A percentile compares a stretch with the other conserved stretches of the same genome.
Conservation (phyloP, 345 rosid genomes). For the Brassica incana region DNA sequence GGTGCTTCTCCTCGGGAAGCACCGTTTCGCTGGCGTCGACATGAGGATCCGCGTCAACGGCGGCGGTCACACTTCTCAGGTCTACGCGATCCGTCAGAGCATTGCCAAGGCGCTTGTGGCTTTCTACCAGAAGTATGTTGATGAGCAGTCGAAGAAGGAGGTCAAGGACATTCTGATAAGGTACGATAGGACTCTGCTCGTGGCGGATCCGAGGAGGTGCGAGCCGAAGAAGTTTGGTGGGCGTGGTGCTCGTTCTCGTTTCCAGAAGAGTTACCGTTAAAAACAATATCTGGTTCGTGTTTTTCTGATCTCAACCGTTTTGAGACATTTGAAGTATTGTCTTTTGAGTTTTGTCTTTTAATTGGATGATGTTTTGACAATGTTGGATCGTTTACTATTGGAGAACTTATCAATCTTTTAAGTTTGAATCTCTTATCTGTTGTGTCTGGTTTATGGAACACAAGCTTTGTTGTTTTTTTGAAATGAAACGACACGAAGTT, state of each 20-base stretch:
- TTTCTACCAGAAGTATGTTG: conserved; percentile 77
- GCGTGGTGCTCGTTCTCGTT: conserved; percentile 84
- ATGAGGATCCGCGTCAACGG: conserved; percentile 86
- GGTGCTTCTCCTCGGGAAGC: conserved; percentile 66
- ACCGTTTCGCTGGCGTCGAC: conserved; percentile 79
- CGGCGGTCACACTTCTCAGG: conserved; percentile 89
- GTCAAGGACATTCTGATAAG: conserved; percentile 76
- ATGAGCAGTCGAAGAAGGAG: conserved; percentile 90
- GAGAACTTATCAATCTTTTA: background rate
- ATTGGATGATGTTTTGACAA: background rate
- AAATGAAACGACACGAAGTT: too few relatives aligned
- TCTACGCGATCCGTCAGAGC: conserved; percentile 88
- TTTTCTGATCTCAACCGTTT: background rate
- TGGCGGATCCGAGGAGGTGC: conserved; percentile 85
- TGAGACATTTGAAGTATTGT: background rate
- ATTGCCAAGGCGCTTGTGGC: conserved; percentile 91
- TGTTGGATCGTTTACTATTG: background rate
- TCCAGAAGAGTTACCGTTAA: conserved; percentile 91
- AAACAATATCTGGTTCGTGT: background rate
- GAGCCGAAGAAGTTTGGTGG: conserved; percentile 98
- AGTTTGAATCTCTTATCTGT: background rate
- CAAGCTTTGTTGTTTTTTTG: too few relatives aligned
- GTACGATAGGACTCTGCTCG: conserved; percentile 81
- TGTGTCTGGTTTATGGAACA: too few relatives aligned
- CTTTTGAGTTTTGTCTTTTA: background rate